Base-by-base conservation (phyloP, 495 filamentous ascomycete species). In the Penicillium lividum region DNA sequence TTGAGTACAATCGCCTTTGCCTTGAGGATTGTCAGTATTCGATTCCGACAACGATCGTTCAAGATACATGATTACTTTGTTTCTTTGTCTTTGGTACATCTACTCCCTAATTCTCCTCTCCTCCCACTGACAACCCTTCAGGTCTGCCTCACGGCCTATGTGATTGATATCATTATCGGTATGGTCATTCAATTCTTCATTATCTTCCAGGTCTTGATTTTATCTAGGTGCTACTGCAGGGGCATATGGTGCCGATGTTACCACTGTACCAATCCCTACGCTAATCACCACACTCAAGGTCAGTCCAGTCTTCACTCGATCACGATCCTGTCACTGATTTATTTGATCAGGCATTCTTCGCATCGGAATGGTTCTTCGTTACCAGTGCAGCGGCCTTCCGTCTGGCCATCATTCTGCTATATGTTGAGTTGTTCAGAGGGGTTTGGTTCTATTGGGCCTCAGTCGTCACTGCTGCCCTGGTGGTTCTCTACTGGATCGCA, bases 401-500 rank as follows among this genome's bases (percentile, higher is more conserved):
- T 11, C 34, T 57, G n/a, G 46, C 29, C 9, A 57, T 51, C 8
- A 31, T 57, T 5, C 36, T 16, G 1, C 18, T 57, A 11, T 57
- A 57, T 16, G 36, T 51, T 15, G 45, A 57, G 29, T 25, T 36
- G 18, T 57, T 57, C 25, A 27, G 45, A n/a, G 48, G 45, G 1
- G 29, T 11, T 7, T 6, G 42, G n/a, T 51, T 57, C 28, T 36
- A 25, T 7, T 33, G n/a, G n/a, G 36, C 42, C 48, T 47, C 55
- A 13, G 42, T 42, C 7, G 36, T 31, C 4, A 34, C 38, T 9
- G 48, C 27, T n/a, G n/a, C 7, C 13, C 28, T 63, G 4, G 63
- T 66, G 4, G 54, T 53, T 22, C 57, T 61, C 10, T 66, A 66
- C 58, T 66, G 57, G 53, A 34, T 59, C 4, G 51, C 60, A 7